phyloP scores from a whole-genome alignment of 495 filamentous ascomycete species.

The Tuber melanosporum region DNA sequence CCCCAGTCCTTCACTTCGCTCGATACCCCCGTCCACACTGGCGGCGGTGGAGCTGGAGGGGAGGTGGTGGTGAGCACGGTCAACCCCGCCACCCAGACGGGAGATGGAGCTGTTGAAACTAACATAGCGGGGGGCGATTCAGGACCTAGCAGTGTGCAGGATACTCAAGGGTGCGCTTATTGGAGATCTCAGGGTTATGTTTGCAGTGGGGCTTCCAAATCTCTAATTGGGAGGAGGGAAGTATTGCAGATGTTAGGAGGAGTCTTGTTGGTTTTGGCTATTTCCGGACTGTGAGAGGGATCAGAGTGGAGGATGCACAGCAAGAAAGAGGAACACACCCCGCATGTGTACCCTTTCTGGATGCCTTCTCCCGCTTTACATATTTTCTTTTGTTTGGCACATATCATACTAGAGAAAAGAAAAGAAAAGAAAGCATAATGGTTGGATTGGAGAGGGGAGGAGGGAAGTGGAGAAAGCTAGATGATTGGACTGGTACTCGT shows the following conservation, averaged over 20 bases:
- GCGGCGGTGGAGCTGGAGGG: not conserved
- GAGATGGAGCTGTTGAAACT: constrained; percentile 21
- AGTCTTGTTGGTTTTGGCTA: constrained; percentile 6
- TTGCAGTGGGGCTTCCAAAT: constrained; percentile 32
- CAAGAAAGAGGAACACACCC: not conserved
- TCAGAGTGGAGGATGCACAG: not conserved
- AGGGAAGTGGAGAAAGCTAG: not conserved
- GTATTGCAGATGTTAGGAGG: constrained; percentile 19
- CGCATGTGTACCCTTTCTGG: not conserved
- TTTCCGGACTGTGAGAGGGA: not conserved
- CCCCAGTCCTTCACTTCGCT: not conserved
- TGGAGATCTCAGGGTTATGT: constrained; percentile 40
- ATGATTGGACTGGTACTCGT: not conserved
- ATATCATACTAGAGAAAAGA: not conserved
- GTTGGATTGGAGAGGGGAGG: not conserved
- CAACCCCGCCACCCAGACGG: constrained; percentile 18
- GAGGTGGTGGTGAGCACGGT: constrained; percentile 9
- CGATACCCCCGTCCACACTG: not conserved
- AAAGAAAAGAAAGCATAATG: not conserved
- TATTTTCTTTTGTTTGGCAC: constrained; percentile 6
- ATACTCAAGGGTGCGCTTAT: constrained; percentile 35
- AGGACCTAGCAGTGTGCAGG: constrained; percentile 18
- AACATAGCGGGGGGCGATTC: constrained; percentile 21
- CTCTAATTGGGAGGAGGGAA: constrained; percentile 20
- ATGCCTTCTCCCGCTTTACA: constrained; percentile 1